phyloP scores from a whole-genome alignment of 169 alveolate species.

The Plasmodium adleri region DNA sequence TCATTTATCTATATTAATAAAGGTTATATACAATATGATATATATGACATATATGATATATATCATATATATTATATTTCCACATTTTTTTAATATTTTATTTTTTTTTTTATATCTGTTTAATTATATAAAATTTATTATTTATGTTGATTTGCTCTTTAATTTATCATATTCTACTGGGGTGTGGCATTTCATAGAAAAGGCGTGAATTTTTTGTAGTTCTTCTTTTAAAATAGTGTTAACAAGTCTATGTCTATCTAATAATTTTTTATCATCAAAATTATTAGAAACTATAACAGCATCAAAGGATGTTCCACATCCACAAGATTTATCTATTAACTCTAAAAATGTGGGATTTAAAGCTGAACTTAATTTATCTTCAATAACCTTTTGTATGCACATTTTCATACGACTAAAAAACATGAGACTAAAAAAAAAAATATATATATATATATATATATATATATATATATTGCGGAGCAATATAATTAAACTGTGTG shows the following conservation, averaged over 20 bases:
- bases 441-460: background rate
- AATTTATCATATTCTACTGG: constrained; percentile 86
- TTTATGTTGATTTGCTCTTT: constrained; percentile 21
- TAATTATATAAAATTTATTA: too few species aligned
- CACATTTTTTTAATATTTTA: too few species aligned
- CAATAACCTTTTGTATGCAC: constrained; percentile 75
- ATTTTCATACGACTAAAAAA: constrained; percentile 50
- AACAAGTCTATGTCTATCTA: constrained; percentile 89
- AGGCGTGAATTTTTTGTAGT: constrained; percentile 86
- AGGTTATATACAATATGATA: too few species aligned
- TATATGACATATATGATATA: too few species aligned
- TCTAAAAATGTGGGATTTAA: constrained; percentile 85
- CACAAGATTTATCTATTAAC: constrained; percentile 88
- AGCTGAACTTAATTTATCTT: constrained; percentile 85
- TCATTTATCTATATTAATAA: too few species aligned
- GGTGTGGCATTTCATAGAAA: constrained; percentile 89
- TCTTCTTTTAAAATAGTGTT: constrained; percentile 86
- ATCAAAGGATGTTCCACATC: constrained; percentile 90
- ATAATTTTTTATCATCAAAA: constrained; percentile 81
- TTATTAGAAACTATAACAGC: constrained; percentile 85
- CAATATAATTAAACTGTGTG: background rate
- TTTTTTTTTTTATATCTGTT: too few species aligned
- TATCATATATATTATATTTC: too few species aligned
- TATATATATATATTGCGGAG: background rate
- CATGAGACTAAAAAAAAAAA: constrained; percentile 2